Conservation (phyloP, 805 yeast genomes). For the Isabelozyma pseudorhagii region DNA sequence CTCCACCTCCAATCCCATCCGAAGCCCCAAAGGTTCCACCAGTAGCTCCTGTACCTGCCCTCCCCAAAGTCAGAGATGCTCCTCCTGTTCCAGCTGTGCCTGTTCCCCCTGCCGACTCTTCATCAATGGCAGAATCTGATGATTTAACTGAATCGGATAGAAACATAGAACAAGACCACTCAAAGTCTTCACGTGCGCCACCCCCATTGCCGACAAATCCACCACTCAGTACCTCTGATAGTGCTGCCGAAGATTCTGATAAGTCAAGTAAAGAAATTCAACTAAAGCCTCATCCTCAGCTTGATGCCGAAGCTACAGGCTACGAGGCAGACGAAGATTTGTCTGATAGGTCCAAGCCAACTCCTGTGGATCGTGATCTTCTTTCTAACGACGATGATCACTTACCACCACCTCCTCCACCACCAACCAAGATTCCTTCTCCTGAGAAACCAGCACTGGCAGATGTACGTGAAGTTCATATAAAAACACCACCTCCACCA, state of each 20-base stretch:
- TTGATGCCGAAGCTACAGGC: slow-evolving; percentile 45
- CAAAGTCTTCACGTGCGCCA: slow-evolving; percentile 5
- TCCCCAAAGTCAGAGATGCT: background rate
- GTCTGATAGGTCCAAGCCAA: slow-evolving; percentile 23
- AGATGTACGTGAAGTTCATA: slow-evolving; percentile 1
- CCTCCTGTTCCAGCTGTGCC: slow-evolving; percentile 5
- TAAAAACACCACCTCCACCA: slow-evolving; percentile 9
- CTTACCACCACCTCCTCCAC: slow-evolving; percentile 4
- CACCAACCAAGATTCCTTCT: slow-evolving; percentile 3
- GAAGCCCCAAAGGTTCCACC: background rate
- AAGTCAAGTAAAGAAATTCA: slow-evolving; percentile 9
- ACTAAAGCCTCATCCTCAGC: slow-evolving; percentile 5
- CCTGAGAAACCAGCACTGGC: background rate
- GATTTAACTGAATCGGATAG: slow-evolving; percentile 16
- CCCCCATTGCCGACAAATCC: background rate
- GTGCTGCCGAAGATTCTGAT: slow-evolving; percentile 5
- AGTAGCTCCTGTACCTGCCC: background rate
- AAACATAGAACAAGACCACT: slow-evolving; percentile 3
- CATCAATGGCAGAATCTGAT: slow-evolving; percentile 21
- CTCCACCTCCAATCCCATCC: background rate
- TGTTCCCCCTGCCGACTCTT: slow-evolving; percentile 2
- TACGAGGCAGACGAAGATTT: slow-evolving; percentile 67
- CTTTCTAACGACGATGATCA: background rate
- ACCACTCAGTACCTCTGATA: slow-evolving; percentile 4
- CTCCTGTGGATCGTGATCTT: background rate